Percentiles rank a stretch among this genome's conserved stretches.
phyloP scores from a whole-genome alignment of 202 grass and related monocot species.

The Dendrocalamus latiflorus region DNA sequence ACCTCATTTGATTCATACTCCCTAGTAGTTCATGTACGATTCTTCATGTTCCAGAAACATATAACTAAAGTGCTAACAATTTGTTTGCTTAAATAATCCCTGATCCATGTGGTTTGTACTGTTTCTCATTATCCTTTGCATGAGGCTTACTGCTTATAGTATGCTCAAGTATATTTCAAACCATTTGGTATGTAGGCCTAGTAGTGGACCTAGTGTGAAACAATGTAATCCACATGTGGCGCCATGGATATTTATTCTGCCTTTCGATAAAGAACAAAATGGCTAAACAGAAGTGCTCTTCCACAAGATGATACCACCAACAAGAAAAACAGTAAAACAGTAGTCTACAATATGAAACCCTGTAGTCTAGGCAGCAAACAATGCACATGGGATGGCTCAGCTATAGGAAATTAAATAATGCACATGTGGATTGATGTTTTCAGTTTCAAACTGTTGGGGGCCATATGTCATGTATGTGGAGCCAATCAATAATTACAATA shows the following conservation, averaged over 20 bases:
- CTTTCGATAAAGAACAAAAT: neutral
- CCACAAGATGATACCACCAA: neutral
- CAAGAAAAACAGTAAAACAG: constrained; percentile 19
- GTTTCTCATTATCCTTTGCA: neutral
- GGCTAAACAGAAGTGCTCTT: neutral
- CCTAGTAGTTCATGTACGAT: neutral
- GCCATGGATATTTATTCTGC: too few relatives aligned
- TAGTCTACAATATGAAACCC: constrained; percentile 1
- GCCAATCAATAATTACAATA: constrained; percentile 23
- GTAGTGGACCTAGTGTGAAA: neutral
- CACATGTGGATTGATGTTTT: constrained; percentile 7
- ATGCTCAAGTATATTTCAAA: neutral
- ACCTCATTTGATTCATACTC: neutral
- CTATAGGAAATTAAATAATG: constrained; percentile 30
- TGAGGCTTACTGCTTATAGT: neutral
- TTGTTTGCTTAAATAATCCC: constrained; percentile 6
- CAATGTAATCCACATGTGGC: too few relatives aligned
- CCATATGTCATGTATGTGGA: neutral
- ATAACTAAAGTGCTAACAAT: neutral
- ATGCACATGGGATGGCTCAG: constrained; percentile 26
- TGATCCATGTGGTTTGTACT: neutral
- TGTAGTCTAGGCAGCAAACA: constrained; percentile 20
- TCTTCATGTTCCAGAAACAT: neutral
- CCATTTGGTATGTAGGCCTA: neutral
- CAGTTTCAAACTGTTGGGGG: constrained; percentile 12